Conservation (phyloP, 2,329 filamentous ascomycete genomes). For the Penicillium rolfsii region DNA sequence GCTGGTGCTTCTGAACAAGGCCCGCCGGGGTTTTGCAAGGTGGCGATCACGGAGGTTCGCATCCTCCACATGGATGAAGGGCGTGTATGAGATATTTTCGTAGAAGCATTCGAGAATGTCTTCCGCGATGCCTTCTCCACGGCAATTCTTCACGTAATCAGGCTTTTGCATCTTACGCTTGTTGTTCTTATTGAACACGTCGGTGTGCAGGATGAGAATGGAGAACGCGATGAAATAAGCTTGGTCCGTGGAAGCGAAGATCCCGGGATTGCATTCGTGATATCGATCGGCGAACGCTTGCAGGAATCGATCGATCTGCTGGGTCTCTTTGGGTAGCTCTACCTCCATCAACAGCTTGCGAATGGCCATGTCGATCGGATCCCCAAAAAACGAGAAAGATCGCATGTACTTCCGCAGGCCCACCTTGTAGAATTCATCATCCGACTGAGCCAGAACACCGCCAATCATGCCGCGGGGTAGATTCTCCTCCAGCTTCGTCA, state of each 20-base stretch:
- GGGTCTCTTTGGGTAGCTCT: constrained; percentile 93
- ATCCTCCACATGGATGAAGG: constrained; percentile 96
- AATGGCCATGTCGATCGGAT: constrained; percentile 97
- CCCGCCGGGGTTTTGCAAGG: constrained; percentile 71
- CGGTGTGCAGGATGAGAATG: constrained; percentile 91
- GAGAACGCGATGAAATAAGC: constrained; percentile 99
- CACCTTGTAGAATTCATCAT: constrained; percentile 78
- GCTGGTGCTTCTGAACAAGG: constrained; percentile 67
- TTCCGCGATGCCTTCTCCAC: constrained; percentile 87
- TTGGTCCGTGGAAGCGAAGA: constrained; percentile 87
- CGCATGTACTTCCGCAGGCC: constrained; percentile 95
- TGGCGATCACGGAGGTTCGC: constrained; percentile 73
- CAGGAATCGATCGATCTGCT: constrained; percentile 93
- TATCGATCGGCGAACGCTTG: constrained; percentile 96
- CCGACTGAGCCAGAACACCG: constrained; percentile 80
- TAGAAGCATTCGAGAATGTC: constrained; percentile 96
- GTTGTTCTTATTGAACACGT: constrained; percentile 99
- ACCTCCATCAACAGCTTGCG: constrained; percentile 96
- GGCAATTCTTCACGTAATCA: constrained; percentile 94
- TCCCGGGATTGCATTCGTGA: constrained; percentile 96
- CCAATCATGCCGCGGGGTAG: constrained; percentile 82
- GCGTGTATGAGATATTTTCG: constrained; percentile 97
- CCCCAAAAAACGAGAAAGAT: constrained; percentile 90
- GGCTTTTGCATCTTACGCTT: constrained; percentile 98
- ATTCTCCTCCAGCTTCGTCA: constrained; percentile 78